A percentile compares a stretch with the other conserved stretches of the same genome.
These are phyloP conservation scores for Ogataea haglerorum DNA, from an alignment of 805 yeast species.

Conservation along the genomic window DNA sequence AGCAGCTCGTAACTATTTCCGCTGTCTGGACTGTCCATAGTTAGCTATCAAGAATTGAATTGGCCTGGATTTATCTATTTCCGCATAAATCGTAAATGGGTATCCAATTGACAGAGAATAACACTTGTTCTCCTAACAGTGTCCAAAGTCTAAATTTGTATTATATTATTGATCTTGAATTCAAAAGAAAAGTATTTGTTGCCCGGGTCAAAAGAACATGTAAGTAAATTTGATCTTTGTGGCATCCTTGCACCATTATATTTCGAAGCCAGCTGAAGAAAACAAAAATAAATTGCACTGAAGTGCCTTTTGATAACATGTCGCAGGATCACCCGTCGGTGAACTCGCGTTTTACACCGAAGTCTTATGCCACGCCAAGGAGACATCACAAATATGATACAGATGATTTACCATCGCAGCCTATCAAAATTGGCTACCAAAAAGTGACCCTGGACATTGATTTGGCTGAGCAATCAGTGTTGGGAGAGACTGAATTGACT, in stretches of 20 bases:
- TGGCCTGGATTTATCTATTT: neutral
- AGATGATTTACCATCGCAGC: constrained; percentile 34
- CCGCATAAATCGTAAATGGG: neutral
- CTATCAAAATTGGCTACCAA: constrained; percentile 80
- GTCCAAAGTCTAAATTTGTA: neutral
- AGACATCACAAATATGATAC: constrained; percentile 25
- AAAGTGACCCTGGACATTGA: constrained; percentile 78
- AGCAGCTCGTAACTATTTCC: constrained; percentile 43
- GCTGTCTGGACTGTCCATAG: constrained; percentile 8
- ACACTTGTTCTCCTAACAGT: too few species aligned
- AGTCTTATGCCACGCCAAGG: constrained; percentile 23
- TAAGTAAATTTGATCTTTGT: neutral
- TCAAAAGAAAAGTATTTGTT: constrained; percentile 6
- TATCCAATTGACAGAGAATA: too few species aligned
- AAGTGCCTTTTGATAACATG: neutral
- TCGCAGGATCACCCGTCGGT: constrained; percentile 23
- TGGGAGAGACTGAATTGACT: constrained; percentile 81
- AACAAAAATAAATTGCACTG: neutral
- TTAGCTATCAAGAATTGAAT: neutral
- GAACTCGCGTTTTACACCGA: constrained; percentile 25
- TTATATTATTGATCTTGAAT: neutral
- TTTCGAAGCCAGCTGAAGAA: neutral
- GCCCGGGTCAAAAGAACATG: constrained; percentile 4
- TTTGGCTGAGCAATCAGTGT: constrained; percentile 51
- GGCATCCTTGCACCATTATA: constrained; percentile 3